Conservation (phyloP, 2,329 filamentous ascomycete species). For the Tolypocladium ovalisporum region DNA sequence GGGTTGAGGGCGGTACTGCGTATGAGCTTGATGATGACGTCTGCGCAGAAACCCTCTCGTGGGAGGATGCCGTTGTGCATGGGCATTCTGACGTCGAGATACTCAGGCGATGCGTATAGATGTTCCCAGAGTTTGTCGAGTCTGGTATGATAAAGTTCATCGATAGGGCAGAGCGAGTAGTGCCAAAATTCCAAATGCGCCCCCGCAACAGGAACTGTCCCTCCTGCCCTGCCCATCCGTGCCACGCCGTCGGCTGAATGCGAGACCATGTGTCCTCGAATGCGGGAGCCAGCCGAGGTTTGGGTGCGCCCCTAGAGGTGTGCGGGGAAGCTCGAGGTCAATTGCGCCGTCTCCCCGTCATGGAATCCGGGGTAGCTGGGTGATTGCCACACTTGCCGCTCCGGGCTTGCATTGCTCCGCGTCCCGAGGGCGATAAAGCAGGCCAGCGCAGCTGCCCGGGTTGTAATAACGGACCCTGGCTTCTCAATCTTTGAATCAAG, state of each 20-base stretch:
- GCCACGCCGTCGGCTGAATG: neutral
- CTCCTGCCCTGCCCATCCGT: neutral
- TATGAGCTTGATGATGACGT: conserved; percentile 47
- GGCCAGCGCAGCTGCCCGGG: too few relatives aligned
- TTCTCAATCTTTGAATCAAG: too few relatives aligned
- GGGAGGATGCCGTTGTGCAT: conserved; percentile 41
- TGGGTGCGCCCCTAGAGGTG: neutral
- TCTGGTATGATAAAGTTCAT: neutral
- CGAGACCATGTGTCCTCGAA: neutral
- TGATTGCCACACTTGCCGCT: neutral
- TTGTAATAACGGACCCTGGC: too few relatives aligned
- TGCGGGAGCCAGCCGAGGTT: conserved; percentile 2
- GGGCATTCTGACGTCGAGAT: conserved; percentile 14
- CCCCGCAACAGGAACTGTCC: neutral
- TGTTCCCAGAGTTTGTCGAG: too few relatives aligned
- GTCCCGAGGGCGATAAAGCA: neutral
- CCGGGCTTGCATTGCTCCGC: neutral
- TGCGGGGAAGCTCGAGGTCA: conserved; percentile 1
- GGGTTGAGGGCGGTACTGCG: conserved; percentile 54
- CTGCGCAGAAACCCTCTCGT: conserved; percentile 47
- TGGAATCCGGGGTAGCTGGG: neutral
- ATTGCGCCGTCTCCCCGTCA: neutral
- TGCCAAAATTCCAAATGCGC: neutral
- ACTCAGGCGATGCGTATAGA: neutral
- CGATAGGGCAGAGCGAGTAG: neutral